Base-by-base conservation (phyloP, 495 filamentous ascomycete species). In the Collariella sp. region DNA sequence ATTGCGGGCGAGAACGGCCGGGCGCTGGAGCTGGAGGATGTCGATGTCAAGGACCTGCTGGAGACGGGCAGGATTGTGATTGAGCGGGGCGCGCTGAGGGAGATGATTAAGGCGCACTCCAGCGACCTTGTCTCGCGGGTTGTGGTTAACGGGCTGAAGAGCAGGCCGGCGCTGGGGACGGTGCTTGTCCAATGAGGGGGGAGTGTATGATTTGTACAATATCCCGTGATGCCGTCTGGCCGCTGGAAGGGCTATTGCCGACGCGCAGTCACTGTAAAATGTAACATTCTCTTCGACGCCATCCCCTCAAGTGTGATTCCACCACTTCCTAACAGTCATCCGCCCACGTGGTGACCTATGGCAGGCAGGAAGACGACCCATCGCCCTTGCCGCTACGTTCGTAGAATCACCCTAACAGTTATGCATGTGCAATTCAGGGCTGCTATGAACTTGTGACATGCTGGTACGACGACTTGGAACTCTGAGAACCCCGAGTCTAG, bases 31-130 rank as follows among this genome's bases (percentile, higher is more conserved):
- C 72, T 81, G 52, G 69, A 68, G 13, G 87, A 96, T 59, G 85
- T 96, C 38, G 91, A 96, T 77, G 89, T 96, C 38, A 96, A 96
- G 78, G 85, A 95, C 70, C 69, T 96, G 54, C 65, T 98, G 64
- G 87, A 93, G 74, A 80, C 86, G 38, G 86, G 86, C 39, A 79
- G 88, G 54, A 72, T 96, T 59, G 82, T 96, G 47, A 85, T 98
- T 61, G 93, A 98, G 79, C 83, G 83, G 71, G 69, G 70, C 53
- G 91, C 89, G 40, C 73, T 98, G 70, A 79, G 84, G 67, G 72
- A 76, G 66, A 83, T 97, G 61, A 74, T 96, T 66, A 69, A 73
- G 61, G 69, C 75, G 44, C 91, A 96, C 70, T 82, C 85, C 72
- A 84, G 79, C 63, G 90, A 96, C 72, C 63, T 95, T 52, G 60